Conservation (phyloP, 73 alveolate genomes). For the Paramecium biaurelia region DNA sequence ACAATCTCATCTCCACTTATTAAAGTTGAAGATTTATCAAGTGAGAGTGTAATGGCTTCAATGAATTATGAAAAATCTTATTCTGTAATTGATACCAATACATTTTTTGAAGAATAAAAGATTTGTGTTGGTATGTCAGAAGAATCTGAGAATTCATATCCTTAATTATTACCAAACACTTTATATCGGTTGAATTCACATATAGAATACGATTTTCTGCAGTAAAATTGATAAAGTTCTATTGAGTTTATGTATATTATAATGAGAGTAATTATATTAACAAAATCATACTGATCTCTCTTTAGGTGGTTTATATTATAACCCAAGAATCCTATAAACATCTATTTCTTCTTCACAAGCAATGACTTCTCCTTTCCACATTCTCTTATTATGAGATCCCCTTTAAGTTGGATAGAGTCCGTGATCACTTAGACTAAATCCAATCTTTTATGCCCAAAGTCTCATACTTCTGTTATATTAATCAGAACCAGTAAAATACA, state of each 20-base stretch:
- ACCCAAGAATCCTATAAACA: constrained; percentile 76
- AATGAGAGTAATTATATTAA: not conserved
- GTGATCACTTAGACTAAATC: constrained; percentile 86
- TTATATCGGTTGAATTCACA: constrained; percentile 3
- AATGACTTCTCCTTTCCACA: constrained; percentile 67
- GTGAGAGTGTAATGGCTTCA: not conserved
- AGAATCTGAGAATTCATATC: not conserved
- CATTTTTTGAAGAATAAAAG: not conserved
- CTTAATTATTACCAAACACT: not conserved
- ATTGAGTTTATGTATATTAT: not conserved
- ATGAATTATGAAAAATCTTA: not conserved
- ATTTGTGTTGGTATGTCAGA: not conserved
- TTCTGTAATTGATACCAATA: not conserved
- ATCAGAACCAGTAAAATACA: constrained; percentile 96
- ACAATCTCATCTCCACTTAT: not conserved
- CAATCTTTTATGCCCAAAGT: constrained; percentile 84
- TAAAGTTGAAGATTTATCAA: not conserved
- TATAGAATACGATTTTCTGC: not conserved
- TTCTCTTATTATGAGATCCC: constrained; percentile 50
- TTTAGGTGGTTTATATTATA: constrained; percentile 83
- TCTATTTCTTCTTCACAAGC: constrained; percentile 90
- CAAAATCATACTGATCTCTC: constrained; percentile 87
- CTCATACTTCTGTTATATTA: constrained; percentile 91
- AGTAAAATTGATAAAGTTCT: not conserved
- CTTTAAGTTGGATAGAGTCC: constrained; percentile 81